Percentiles rank a stretch among this genome's conserved stretches.
Evolutionary conservation across 2,329 filamentous ascomycete genomes (phyloP).

Genomic region (Colletotrichum melonis): DNA sequence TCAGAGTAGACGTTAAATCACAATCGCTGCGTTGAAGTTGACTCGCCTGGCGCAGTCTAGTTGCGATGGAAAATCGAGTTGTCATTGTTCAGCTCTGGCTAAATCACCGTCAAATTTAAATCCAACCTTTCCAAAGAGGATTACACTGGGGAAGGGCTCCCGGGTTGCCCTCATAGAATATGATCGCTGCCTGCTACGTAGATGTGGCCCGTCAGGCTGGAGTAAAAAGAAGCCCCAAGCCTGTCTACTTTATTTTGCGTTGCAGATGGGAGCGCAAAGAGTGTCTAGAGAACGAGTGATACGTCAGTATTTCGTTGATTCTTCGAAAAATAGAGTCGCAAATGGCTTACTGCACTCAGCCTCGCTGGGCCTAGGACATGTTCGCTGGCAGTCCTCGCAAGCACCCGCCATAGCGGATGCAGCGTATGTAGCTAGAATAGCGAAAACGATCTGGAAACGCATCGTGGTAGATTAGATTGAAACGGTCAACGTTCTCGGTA

Average conservation of each 20-base stretch:
- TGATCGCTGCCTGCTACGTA: neutral
- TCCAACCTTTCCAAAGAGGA: no score
- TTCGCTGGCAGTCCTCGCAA: conserved; percentile 19
- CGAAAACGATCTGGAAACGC: conserved; percentile 20
- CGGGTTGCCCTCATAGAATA: no score
- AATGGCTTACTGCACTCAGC: conserved; percentile 10
- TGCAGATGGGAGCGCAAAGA: conserved; percentile 19
- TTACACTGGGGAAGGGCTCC: no score
- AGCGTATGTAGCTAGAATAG: conserved; percentile 12
- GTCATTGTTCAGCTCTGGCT: no score
- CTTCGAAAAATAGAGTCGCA: no score
- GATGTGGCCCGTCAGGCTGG: no score
- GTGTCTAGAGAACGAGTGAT: neutral
- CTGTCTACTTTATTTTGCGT: neutral
- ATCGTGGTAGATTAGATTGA: neutral
- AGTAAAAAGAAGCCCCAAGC: no score
- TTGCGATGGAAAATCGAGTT: no score
- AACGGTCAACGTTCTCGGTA: neutral
- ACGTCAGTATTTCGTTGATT: neutral
- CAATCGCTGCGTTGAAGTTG: no score
- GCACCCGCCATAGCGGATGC: conserved; percentile 9
- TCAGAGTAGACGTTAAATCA: no score
- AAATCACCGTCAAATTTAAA: no score
- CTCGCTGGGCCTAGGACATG: conserved; percentile 14
- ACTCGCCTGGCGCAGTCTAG: no score